A percentile compares a stretch with the other conserved stretches of the same genome.
Conservation (phyloP, 345 rosid species). For the Brassica rapa region DNA sequence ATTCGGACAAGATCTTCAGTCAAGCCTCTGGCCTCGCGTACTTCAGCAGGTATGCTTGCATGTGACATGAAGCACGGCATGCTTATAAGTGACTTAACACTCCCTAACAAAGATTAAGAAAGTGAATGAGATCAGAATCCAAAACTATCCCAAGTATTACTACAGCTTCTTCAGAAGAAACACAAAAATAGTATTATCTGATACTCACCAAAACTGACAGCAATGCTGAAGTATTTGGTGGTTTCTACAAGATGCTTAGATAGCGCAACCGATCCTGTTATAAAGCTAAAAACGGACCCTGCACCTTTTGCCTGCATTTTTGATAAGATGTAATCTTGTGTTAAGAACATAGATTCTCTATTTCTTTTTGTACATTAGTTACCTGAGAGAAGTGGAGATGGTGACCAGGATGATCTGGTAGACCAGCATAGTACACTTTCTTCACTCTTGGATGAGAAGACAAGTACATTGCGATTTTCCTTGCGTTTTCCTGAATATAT, state of each 20-base stretch:
- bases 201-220: conserved; percentile 91
- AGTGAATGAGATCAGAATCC: background rate
- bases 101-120: conserved; percentile 49
- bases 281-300: conserved; percentile 90
- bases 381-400: conserved; percentile 94
- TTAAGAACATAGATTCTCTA: background rate
- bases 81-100: conserved; percentile 95
- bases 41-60: conserved; percentile 80
- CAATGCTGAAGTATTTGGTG: conserved; percentile 87
- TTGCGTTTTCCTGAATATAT: conserved; percentile 68
- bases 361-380: background rate
- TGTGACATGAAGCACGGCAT: conserved; percentile 99
- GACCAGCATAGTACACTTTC: conserved; percentile 85
- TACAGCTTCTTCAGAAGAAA: background rate
- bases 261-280: conserved; percentile 84
- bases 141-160: conserved; percentile 45
- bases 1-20: conserved; percentile 86
- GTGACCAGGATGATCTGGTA: conserved; percentile 80
- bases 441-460: conserved; percentile 78
- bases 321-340: background rate
- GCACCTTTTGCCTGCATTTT: conserved; percentile 85
- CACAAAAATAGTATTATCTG: background rate
- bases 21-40: conserved; percentile 85
- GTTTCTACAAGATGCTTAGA: conserved; percentile 87
- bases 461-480: conserved; percentile 83